These are phyloP conservation scores for Tuber umbilicatum DNA, from an alignment of 495 filamentous ascomycete species.

Conservation along the genomic window DNA sequence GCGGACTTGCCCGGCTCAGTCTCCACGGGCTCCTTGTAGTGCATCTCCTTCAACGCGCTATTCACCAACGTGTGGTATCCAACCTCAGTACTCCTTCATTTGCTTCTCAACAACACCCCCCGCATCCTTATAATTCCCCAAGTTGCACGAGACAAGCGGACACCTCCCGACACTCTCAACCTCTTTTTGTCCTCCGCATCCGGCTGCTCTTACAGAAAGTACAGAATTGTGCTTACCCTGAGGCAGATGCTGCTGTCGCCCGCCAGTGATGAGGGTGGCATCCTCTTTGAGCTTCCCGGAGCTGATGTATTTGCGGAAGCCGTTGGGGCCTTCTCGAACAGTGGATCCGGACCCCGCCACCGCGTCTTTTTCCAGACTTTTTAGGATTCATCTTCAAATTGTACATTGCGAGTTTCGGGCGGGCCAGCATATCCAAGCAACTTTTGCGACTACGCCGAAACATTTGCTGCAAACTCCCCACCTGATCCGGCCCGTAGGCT, in stretches of 20 bases:
- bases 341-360: constrained; percentile 40
- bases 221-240: constrained; percentile 51
- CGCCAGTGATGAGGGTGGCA: constrained; percentile 53
- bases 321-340: constrained; percentile 40
- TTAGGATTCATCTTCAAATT: not conserved
- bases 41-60: constrained; percentile 55
- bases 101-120: constrained; percentile 50
- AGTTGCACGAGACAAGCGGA: constrained; percentile 48
- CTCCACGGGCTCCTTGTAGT: constrained; percentile 50
- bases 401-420: too few relatives aligned
- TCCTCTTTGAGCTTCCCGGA: constrained; percentile 50
- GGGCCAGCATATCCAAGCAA: constrained; percentile 27
- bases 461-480: constrained; percentile 31
- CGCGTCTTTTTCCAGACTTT: constrained; percentile 34
- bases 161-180: constrained; percentile 50
- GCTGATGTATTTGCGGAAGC: constrained; percentile 47
- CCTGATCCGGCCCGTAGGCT: constrained; percentile 24
- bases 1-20: constrained; percentile 44
- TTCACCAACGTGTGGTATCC: constrained; percentile 58
- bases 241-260: constrained; percentile 57
- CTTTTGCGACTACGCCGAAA: constrained; percentile 32
- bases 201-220: constrained; percentile 51
- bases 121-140: constrained; percentile 49
- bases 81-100: constrained; percentile 48
- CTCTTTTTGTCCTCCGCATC: constrained; percentile 53